Base-by-base conservation (phyloP, 2,329 filamentous ascomycete species). In the Xylariaceae sp. region DNA sequence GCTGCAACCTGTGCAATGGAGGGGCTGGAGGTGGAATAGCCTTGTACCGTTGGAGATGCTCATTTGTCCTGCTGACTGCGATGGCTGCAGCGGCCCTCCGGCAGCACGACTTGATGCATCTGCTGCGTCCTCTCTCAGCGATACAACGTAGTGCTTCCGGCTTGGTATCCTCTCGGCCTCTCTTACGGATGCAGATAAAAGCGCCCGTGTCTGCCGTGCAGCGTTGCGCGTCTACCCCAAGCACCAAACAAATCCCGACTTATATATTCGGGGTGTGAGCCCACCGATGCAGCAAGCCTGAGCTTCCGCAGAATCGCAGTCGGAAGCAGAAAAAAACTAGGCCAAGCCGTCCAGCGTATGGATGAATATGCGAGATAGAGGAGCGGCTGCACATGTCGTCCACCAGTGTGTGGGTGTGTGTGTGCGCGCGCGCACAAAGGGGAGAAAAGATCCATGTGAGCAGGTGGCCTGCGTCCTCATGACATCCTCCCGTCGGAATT, bases 61-160 rank as follows among this genome's bases (percentile, higher is more conserved):
- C 61, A 70, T 69, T 69, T 68, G 68, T 65, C 65, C 67, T 69
- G 65, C 57, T 69, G 68, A 69, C 67, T 61, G 64, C 51, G 37
- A 56, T 61, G 59, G 61, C 56, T 67, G 65, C 66, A 65, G 60
- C 59, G 49, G 54, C 61, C 48, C 62, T 65, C 65, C 66, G 60
- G 57, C 52, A 62, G 59, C 60, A 64, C 61, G 48, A 61, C 65
- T 59, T 36, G 49, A 36, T 50, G 54, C 57, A 48, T 49, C 39
- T 56, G 36, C 33, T 58, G 36, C 52, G 41, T 46, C 26, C 33
- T 40, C 47, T 43, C 11, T 50, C 21, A 40, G 58, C 45, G 34
- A 62, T 65, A 66, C 63, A 59, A 65, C 63, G 59, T 65, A 60
- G 60, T 47, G 45, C 16, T 33, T 36, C 48, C 31, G 48, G 36